Evolutionary conservation across 1,284 basidiomycete genomes (phyloP).

Genomic region (Bondarzewia mesenterica): DNA sequence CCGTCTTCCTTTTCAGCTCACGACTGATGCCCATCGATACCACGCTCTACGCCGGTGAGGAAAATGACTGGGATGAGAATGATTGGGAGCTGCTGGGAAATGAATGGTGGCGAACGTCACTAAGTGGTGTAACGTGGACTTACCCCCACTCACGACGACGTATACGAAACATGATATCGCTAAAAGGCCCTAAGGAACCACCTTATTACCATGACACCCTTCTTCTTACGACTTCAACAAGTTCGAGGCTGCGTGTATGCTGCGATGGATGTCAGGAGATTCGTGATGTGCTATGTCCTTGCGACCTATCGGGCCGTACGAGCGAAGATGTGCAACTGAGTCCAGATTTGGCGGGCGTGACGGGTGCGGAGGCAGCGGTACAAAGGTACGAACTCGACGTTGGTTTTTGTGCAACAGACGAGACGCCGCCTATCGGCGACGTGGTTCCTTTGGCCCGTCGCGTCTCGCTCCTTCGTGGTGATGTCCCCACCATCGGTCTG

Average conservation of each 20-base stretch:
- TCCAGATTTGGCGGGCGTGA: constrained; percentile 9
- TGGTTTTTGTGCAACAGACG: constrained; percentile 5
- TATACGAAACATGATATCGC: not conserved
- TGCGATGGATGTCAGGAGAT: constrained; percentile 11
- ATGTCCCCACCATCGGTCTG: constrained; percentile 2
- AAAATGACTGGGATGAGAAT: not conserved
- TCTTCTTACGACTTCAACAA: constrained; percentile 4
- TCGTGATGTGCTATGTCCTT: constrained; percentile 4
- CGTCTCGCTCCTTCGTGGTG: constrained; percentile 10
- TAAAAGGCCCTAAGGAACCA: constrained; percentile 1
- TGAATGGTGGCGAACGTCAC: not conserved
- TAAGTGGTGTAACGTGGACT: not conserved
- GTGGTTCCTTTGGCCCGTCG: constrained; percentile 10
- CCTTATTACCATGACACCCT: constrained; percentile 10
- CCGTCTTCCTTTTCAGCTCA: not conserved
- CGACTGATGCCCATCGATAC: not conserved
- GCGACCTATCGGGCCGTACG: constrained; percentile 5
- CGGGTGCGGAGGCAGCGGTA: constrained; percentile 7
- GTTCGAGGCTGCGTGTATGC: constrained; percentile 4
- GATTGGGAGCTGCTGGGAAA: not conserved
- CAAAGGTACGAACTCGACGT: constrained; percentile 9
- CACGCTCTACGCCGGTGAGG: not conserved
- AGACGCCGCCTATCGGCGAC: not conserved
- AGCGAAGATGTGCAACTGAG: constrained; percentile 8
- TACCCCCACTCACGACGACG: not conserved